Evolutionary conservation across 106 monocot genomes (phyloP).

Genomic region (Dendrobium nobile): DNA sequence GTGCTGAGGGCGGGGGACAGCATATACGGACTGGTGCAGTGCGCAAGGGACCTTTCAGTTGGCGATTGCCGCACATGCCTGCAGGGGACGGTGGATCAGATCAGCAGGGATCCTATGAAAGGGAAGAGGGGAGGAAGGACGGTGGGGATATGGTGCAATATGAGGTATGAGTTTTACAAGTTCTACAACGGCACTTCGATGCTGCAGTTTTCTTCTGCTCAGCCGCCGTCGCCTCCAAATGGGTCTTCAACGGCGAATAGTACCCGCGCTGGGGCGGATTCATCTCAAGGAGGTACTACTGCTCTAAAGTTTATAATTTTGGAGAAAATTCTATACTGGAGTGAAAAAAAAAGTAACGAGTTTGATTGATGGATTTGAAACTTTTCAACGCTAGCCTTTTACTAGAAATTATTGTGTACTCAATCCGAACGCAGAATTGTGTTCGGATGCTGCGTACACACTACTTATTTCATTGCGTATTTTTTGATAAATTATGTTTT

Average conservation of each 20-base stretch:
- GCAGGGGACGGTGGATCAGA: not conserved
- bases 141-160: slow-evolving; percentile 20
- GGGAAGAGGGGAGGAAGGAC: slow-evolving; percentile 20
- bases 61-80: slow-evolving; percentile 25
- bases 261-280: not conserved
- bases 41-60: slow-evolving; percentile 20
- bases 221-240: not conserved
- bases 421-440: no score
- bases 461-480: no score
- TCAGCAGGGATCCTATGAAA: not conserved
- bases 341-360: no score
- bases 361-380: no score
- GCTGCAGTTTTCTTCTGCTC: not conserved
- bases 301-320: no score
- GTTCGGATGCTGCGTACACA: no score
- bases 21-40: slow-evolving; percentile 36
- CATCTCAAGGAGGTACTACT: not conserved
- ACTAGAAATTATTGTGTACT: no score
- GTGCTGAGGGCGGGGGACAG: not conserved
- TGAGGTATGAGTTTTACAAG: slow-evolving; percentile 22
- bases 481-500: no score
- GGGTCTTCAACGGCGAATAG: not conserved
- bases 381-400: no score
- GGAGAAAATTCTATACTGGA: no score
- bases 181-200: slow-evolving; percentile 15